Percentiles rank a stretch among this genome's conserved stretches.
These are phyloP conservation scores for Dentiscutata heterogama DNA, from an alignment of 371 early-diverging fungal genomes.

Conservation along the genomic window DNA sequence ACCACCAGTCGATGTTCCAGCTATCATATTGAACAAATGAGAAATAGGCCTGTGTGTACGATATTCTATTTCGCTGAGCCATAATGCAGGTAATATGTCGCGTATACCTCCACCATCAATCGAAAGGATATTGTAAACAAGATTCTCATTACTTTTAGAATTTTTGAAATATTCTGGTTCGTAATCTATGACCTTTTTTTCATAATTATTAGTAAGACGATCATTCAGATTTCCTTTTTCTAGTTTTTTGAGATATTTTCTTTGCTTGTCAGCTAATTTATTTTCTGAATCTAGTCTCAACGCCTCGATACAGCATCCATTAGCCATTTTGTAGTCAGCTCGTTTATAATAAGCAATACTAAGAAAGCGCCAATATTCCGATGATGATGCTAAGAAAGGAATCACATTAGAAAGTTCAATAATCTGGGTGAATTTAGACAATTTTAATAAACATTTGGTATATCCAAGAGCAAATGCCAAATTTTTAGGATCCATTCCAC, in stretches of 20 bases:
- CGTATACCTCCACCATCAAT: slow-evolving; percentile 39
- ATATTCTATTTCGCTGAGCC: neutral
- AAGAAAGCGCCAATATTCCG: too few species aligned
- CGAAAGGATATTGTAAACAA: slow-evolving; percentile 15
- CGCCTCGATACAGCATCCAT: neutral
- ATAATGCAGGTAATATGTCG: slow-evolving; percentile 36
- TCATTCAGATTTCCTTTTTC: neutral
- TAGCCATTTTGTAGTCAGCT: too few species aligned
- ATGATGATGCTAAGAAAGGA: too few species aligned
- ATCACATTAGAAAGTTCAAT: too few species aligned
- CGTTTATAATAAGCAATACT: too few species aligned
- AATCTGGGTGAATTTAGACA: too few species aligned
- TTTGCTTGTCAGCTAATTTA: neutral
- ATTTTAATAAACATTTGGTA: too few species aligned
- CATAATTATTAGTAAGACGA: neutral
- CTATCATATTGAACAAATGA: slow-evolving; percentile 35
- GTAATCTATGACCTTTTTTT: neutral
- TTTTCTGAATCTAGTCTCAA: neutral
- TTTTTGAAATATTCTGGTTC: neutral
- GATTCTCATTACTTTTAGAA: neutral
- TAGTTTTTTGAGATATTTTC: neutral
- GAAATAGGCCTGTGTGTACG: slow-evolving; percentile 1
- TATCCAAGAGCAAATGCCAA: too few species aligned
- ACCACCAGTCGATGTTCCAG: slow-evolving; percentile 36
- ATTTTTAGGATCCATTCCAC: too few species aligned